Evolutionary conservation across 495 filamentous ascomycete species (phyloP), one percentile per base, ranked within the genome.

Genomic region (Daldinia concentrica): DNA sequence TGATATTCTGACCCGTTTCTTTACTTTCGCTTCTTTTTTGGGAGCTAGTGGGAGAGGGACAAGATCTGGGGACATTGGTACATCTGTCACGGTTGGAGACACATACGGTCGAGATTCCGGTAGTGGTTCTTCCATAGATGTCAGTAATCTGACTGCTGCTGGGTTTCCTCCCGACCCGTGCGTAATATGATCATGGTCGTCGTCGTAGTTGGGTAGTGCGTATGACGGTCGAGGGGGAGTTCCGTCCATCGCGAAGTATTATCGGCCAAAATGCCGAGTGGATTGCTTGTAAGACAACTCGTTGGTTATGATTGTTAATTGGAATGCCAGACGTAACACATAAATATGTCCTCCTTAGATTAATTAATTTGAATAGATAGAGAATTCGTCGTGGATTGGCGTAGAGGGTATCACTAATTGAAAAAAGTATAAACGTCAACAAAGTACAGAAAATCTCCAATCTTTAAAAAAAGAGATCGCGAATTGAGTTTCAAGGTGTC

Each of bases 81-180:
- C 60, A 15, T 68, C 61, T 62, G 50, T 43, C 51, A 65, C 60
- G n/a, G 57, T 58, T 54, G 74, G 78, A 57, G 67, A 62, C 63
- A 85, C 83, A 78, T 85, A 85, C 83, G 80, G 72, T 78, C 78
- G 66, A 15, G 64, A 43, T 15, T 78, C 78, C 58, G 72, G 71
- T 32, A 76, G 50, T 30, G 77, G 75, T 32, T 85, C 83, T 48
- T 86, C 85, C 74, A 85, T 79, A 12, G 81, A 84, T 30, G 84
- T 88, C 74, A 88, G 74, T 71, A 88, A 76, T 50, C 86, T 80
- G n/a, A 86, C 79, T 64, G 74, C 81, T 52, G 77, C 78, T 59
- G 77, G 77, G 69, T 78, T 80, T 64, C 72, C 71, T 37, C 68
- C 67, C 32, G 76, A 64, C 58, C 74, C 73, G 52, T 72, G 79